These are phyloP conservation scores for Sporothrix globosa DNA, from an alignment of 2,329 filamentous ascomycete genomes.

Conservation along the genomic window DNA sequence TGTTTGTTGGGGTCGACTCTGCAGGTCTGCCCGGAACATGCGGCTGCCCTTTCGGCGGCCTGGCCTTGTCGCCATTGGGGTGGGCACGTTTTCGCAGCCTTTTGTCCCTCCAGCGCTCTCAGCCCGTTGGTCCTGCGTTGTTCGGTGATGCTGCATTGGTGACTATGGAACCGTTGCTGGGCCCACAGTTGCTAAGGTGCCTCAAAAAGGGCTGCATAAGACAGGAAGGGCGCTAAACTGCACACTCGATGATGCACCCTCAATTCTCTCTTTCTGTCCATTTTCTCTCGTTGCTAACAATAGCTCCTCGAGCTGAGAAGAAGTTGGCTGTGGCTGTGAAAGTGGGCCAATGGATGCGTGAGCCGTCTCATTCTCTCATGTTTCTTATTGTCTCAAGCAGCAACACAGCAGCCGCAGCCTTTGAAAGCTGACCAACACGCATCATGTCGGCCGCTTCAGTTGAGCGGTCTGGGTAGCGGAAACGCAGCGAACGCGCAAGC, in stretches of 20 bases:
- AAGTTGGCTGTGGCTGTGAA: not conserved
- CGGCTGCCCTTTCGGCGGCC: not conserved
- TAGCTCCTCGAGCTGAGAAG: not conserved
- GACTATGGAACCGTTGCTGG: slow-evolving; percentile 11
- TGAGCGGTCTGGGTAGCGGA: not conserved
- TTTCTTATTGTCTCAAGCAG: slow-evolving; percentile 2
- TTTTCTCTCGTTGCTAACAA: not conserved
- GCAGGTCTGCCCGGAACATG: not conserved
- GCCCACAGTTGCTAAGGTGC: not conserved
- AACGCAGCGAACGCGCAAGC: not conserved
- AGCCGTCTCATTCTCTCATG: not conserved
- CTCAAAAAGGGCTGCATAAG: slow-evolving; percentile 16
- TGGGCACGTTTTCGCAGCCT: not conserved
- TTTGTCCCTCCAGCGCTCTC: not conserved
- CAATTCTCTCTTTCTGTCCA: too few species aligned
- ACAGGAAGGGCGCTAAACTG: slow-evolving; percentile 1
- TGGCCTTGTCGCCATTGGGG: not conserved
- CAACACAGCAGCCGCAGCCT: not conserved
- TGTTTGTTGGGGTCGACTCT: not conserved
- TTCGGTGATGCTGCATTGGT: not conserved
- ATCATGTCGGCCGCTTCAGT: not conserved
- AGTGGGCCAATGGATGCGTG: not conserved
- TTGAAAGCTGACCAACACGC: not conserved
- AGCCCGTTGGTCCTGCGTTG: not conserved
- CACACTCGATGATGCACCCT: not conserved